Percentiles rank a stretch among this genome's conserved stretches.
phyloP scores from a whole-genome alignment of 768 basidiomycete genomes.

The Tylopilus rubrobrunneus region DNA sequence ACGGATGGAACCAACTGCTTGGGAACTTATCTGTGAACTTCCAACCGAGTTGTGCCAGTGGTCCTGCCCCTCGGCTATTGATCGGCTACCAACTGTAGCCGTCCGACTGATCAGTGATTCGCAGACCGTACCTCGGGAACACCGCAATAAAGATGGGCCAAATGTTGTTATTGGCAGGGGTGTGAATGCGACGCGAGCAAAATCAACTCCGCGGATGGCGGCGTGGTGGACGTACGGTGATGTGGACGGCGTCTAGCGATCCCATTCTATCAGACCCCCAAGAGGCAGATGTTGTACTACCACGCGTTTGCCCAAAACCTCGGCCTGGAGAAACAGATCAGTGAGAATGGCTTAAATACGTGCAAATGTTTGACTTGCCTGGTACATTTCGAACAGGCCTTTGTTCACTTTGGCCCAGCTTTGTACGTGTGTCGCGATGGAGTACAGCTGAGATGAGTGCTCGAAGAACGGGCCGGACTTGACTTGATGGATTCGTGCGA shows the following conservation, averaged over 20 bases:
- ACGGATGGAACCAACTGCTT: slow-evolving; percentile 8
- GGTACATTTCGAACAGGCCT: slow-evolving; percentile 95
- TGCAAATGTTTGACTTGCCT: slow-evolving; percentile 40
- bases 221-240: slow-evolving; percentile 1
- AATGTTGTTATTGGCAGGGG: slow-evolving; percentile 8
- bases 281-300: slow-evolving; percentile 93
- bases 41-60: not conserved
- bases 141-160: not conserved
- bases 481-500: slow-evolving; percentile 74
- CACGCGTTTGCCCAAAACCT: slow-evolving; percentile 91
- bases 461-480: slow-evolving; percentile 89
- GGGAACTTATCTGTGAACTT: slow-evolving; percentile 5
- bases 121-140: not conserved
- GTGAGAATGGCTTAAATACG: slow-evolving; percentile 1
- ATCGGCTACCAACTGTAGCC: not conserved
- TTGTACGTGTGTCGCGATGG: slow-evolving; percentile 84
- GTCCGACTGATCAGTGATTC: not conserved
- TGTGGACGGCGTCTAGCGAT: slow-evolving; percentile 13
- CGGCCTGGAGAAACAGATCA: slow-evolving; percentile 47
- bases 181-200: slow-evolving; percentile 11
- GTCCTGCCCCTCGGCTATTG: not conserved
- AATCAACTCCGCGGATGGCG: slow-evolving; percentile 18
- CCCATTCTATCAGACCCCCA: slow-evolving; percentile 78
- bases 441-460: slow-evolving; percentile 85
- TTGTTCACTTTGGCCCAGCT: slow-evolving; percentile 88